Percentiles rank a stretch among this genome's conserved stretches.
These are phyloP conservation scores for Punica granatum DNA, from an alignment of 345 rosid genomes.

Conservation along the genomic window DNA sequence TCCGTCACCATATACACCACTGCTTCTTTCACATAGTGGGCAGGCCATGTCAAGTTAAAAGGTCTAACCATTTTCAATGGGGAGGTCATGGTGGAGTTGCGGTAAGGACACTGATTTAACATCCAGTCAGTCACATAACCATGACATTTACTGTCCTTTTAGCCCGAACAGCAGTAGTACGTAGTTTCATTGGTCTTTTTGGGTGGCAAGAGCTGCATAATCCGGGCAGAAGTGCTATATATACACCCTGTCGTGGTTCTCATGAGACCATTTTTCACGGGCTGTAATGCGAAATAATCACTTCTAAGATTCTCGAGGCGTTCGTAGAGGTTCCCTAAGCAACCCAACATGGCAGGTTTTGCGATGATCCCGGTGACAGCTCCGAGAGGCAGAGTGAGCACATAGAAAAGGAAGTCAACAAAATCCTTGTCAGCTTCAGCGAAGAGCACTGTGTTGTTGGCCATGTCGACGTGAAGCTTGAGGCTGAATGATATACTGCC, in stretches of 20 bases:
- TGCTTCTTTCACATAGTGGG: constrained; percentile 17
- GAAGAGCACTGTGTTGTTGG: constrained; percentile 1
- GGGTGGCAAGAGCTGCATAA: too few species aligned
- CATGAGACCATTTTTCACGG: too few species aligned
- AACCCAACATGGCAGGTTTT: not conserved
- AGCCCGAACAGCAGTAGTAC: too few species aligned
- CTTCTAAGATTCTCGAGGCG: not conserved
- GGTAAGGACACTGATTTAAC: too few species aligned
- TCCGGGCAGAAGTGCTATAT: too few species aligned
- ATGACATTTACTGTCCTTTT: not conserved
- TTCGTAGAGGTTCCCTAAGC: constrained; percentile 7
- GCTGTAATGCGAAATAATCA: too few species aligned
- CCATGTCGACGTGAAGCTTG: constrained; percentile 7
- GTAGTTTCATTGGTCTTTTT: too few species aligned
- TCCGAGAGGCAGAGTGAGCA: constrained; percentile 15
- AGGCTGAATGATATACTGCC: too few species aligned
- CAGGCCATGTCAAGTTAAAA: too few species aligned
- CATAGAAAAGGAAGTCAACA: constrained; percentile 8
- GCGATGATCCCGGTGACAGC: not conserved
- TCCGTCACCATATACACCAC: constrained; percentile 26
- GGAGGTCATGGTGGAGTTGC: too few species aligned
- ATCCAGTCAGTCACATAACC: not conserved
- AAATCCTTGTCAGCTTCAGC: constrained; percentile 12
- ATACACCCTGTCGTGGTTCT: not conserved
- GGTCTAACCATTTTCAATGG: too few species aligned